phyloP scores from a whole-genome alignment of 139 green algal genomes.

The Coelastrella sp. region DNA sequence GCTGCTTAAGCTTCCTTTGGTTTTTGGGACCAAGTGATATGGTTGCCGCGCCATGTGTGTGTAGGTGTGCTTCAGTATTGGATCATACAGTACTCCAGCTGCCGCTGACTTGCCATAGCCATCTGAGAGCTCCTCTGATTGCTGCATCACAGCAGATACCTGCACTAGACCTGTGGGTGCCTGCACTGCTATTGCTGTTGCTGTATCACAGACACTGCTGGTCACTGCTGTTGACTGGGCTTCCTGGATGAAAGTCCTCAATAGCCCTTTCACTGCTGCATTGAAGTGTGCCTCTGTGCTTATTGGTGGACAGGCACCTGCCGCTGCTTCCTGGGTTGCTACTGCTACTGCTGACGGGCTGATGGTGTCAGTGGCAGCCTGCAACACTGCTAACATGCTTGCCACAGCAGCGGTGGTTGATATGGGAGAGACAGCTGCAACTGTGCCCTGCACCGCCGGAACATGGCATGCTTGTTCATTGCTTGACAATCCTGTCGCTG shows the following conservation, averaged over 20 bases:
- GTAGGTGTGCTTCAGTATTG: conserved; percentile 34
- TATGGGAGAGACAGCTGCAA: background rate
- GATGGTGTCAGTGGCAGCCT: background rate
- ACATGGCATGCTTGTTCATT: too few relatives aligned
- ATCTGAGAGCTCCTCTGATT: background rate
- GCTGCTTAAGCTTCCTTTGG: conserved; percentile 60
- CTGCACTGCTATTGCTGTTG: background rate
- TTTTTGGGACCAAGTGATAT: conserved; percentile 57
- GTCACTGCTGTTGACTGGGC: background rate
- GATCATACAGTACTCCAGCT: background rate
- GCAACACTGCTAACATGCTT: conserved; percentile 10
- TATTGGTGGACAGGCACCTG: background rate
- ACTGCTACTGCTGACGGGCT: background rate
- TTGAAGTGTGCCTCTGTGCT: background rate
- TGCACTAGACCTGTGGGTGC: background rate
- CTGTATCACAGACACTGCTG: conserved; percentile 15
- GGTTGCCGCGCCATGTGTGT: background rate
- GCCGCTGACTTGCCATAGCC: background rate
- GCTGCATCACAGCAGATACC: background rate
- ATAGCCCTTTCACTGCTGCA: background rate
- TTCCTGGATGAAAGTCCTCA: background rate
- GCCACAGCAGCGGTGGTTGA: background rate
- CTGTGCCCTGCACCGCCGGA: background rate
- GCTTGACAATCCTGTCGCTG: background rate
- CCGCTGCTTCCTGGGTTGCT: conserved; percentile 3